Percentiles rank a stretch among this genome's conserved stretches.
phyloP scores from a whole-genome alignment of 176 grass and related monocot genomes.

The Oryza glumipatula region DNA sequence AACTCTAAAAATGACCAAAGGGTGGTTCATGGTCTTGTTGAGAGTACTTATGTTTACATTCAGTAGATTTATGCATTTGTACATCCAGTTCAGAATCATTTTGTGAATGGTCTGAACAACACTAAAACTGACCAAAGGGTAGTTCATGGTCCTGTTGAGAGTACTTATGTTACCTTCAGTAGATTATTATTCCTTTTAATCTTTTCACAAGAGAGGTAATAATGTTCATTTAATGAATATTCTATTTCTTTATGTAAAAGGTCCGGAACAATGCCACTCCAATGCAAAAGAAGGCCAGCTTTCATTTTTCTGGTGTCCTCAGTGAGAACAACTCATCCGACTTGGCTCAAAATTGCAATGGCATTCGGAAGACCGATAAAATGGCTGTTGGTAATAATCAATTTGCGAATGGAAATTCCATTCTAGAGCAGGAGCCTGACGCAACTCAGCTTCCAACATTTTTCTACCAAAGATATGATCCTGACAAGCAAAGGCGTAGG shows the following conservation, averaged over 20 bases:
- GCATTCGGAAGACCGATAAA: slow-evolving; percentile 40
- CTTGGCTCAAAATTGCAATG: slow-evolving; percentile 33
- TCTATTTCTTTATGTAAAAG: slow-evolving; percentile 46
- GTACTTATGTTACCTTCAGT: background rate
- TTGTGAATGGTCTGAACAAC: too few species aligned
- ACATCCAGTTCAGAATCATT: background rate
- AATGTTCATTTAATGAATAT: slow-evolving; percentile 29
- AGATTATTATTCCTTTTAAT: slow-evolving; percentile 25
- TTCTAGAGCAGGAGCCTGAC: slow-evolving; percentile 43
- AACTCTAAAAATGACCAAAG: background rate
- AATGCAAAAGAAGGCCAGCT: slow-evolving; percentile 53
- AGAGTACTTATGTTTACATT: slow-evolving; percentile 1
- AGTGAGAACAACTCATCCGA: slow-evolving; percentile 47
- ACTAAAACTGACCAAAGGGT: background rate
- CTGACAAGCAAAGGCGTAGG: slow-evolving; percentile 44
- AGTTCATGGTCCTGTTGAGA: background rate
- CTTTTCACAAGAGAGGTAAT: background rate
- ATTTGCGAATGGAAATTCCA: slow-evolving; percentile 47
- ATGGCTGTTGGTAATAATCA: slow-evolving; percentile 44
- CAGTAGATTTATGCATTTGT: background rate
- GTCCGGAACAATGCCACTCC: slow-evolving; percentile 39
- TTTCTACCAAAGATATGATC: slow-evolving; percentile 64
- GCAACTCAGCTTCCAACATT: slow-evolving; percentile 45
- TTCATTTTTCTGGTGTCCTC: slow-evolving; percentile 51
- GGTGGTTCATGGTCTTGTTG: background rate